phyloP scores from a whole-genome alignment of 495 filamentous ascomycete species.

The Neurospora discreta region DNA sequence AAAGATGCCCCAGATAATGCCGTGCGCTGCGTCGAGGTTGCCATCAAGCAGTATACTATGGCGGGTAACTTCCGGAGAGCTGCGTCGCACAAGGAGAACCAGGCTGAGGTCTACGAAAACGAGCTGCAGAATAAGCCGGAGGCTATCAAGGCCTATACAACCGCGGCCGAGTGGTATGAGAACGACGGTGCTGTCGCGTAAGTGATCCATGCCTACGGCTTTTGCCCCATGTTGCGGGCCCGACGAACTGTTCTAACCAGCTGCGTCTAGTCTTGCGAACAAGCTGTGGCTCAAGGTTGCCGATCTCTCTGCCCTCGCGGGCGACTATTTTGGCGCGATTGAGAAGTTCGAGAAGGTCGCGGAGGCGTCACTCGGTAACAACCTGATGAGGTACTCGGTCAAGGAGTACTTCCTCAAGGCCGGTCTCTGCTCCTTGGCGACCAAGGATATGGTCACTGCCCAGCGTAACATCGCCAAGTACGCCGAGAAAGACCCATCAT shows the following conservation, averaged over 20 bases:
- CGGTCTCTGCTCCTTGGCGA: constrained; percentile 70
- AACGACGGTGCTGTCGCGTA: constrained; percentile 78
- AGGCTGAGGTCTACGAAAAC: constrained; percentile 71
- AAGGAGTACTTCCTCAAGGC: constrained; percentile 92
- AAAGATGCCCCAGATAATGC: constrained; percentile 72
- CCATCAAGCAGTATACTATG: constrained; percentile 67
- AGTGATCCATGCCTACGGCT: constrained; percentile 14
- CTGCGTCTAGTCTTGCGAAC: constrained; percentile 57
- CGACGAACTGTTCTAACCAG: not conserved
- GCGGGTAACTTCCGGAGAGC: constrained; percentile 84
- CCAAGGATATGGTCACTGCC: constrained; percentile 61
- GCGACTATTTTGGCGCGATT: constrained; percentile 71
- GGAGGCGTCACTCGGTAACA: constrained; percentile 57
- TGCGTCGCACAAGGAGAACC: constrained; percentile 74
- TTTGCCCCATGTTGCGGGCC: not conserved
- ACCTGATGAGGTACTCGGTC: constrained; percentile 80
- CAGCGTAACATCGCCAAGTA: constrained; percentile 72
- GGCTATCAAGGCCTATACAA: constrained; percentile 68
- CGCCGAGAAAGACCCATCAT: constrained; percentile 68
- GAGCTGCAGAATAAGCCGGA: constrained; percentile 66
- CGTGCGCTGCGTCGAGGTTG: constrained; percentile 57
- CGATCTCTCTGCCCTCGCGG: constrained; percentile 70
- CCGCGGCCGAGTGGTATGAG: constrained; percentile 79
- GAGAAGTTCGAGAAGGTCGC: constrained; percentile 74
- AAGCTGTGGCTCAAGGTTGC: constrained; percentile 83